Conservation (phyloP, 164 flowering plant species). For the Macadamia tetraphylla region DNA sequence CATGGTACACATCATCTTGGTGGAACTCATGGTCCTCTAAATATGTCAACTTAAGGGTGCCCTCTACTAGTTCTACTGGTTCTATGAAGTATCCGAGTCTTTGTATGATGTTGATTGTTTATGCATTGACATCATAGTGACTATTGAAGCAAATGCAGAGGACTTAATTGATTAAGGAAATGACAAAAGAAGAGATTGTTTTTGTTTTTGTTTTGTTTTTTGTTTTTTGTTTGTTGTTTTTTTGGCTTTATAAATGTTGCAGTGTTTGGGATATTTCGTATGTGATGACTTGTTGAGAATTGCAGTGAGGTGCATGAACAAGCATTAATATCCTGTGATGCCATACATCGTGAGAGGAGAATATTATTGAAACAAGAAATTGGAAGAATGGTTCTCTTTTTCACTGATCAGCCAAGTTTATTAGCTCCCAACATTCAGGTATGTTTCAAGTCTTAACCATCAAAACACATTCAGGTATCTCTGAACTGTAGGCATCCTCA, state of each 20-base stretch:
- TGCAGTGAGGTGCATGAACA: constrained; percentile 96
- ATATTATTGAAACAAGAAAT: constrained; percentile 90
- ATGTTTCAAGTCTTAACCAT: constrained; percentile 1
- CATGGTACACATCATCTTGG: too few relatives aligned
- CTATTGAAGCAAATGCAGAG: too few relatives aligned
- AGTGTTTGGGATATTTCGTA: background rate
- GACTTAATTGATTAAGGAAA: too few relatives aligned
- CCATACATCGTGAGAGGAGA: constrained; percentile 86
- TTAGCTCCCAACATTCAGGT: constrained; percentile 99
- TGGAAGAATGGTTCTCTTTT: constrained; percentile 95
- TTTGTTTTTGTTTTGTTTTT: too few relatives aligned
- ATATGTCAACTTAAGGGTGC: too few relatives aligned
- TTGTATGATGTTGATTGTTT: too few relatives aligned
- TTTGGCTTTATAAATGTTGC: background rate
- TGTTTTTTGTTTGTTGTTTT: background rate
- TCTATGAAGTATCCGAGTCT: too few relatives aligned
- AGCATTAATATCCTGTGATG: constrained; percentile 78
- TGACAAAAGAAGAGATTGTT: too few relatives aligned
- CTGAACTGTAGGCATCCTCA: too few relatives aligned
- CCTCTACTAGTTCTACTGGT: too few relatives aligned
- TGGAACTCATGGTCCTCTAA: too few relatives aligned
- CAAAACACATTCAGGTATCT: background rate
- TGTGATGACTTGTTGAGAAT: background rate
- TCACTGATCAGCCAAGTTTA: constrained; percentile 93
- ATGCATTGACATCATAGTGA: too few relatives aligned